These are phyloP conservation scores for Cercospora sp. DNA, from an alignment of 2,329 filamentous ascomycete genomes.

Conservation along the genomic window DNA sequence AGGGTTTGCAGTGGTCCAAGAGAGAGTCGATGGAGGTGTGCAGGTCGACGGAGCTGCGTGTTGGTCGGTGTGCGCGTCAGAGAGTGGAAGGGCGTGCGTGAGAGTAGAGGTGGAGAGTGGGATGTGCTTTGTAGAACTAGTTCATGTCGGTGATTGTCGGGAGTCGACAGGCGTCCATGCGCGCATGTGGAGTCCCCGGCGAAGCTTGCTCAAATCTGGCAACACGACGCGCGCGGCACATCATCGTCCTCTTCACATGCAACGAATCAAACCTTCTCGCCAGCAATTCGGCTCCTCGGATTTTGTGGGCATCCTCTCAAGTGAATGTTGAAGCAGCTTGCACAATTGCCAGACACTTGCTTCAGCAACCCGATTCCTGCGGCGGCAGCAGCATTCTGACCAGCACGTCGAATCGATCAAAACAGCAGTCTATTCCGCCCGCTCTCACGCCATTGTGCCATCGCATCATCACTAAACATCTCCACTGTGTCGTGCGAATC, in stretches of 20 bases:
- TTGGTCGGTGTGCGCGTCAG: not conserved
- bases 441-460: slow-evolving; percentile 18
- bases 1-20: not conserved
- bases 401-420: not conserved
- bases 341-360: not conserved
- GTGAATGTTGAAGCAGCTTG: not conserved
- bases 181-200: slow-evolving; percentile 3
- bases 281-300: not conserved
- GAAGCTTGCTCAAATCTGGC: not conserved
- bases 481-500: not conserved
- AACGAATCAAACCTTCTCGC: not conserved
- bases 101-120: not conserved
- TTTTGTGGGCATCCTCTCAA: not conserved
- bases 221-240: slow-evolving; percentile 7
- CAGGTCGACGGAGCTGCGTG: slow-evolving; percentile 1
- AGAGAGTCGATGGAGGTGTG: not conserved
- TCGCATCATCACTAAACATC: not conserved
- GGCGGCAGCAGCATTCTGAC: not conserved
- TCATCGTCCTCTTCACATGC: slow-evolving; percentile 3
- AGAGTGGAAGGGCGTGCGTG: not conserved
- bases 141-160: slow-evolving; percentile 5
- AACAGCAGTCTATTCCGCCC: not conserved
- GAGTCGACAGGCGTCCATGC: not conserved
- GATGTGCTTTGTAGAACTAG: not conserved
- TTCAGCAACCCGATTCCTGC: not conserved